A percentile compares a stretch with the other conserved stretches of the same genome.
Conservation (phyloP, 2,329 filamentous ascomycete species). For the Penicillium sp. region DNA sequence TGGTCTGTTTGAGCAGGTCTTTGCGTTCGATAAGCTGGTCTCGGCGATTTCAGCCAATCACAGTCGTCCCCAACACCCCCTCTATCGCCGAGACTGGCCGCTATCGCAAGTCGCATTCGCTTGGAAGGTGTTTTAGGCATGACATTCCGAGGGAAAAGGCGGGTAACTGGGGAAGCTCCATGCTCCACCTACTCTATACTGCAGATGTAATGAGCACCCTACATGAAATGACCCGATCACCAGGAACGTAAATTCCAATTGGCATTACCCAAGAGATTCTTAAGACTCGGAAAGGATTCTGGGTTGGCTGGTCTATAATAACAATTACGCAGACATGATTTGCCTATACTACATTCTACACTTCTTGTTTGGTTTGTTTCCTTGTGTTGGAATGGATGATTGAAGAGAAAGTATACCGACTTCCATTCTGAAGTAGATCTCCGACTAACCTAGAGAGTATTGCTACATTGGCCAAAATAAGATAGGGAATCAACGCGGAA, state of each 20-base stretch:
- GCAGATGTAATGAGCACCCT: slow-evolving; percentile 5
- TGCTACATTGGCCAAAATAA: slow-evolving; percentile 21
- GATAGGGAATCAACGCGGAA: slow-evolving; percentile 19
- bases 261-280: not conserved
- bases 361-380: not conserved
- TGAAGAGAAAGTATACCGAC: slow-evolving; percentile 9
- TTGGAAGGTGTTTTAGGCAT: slow-evolving; percentile 3
- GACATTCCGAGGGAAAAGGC: slow-evolving; percentile 9
- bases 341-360: too few relatives aligned
- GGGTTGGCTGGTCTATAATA: too few relatives aligned
- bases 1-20: not conserved
- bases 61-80: not conserved
- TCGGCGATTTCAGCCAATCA: slow-evolving; percentile 26
- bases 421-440: slow-evolving; percentile 17
- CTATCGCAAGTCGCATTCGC: slow-evolving; percentile 1
- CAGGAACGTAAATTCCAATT: not conserved
- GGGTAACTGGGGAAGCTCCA: not conserved
- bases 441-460: slow-evolving; percentile 16
- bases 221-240: too few relatives aligned
- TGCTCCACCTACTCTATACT: slow-evolving; percentile 1
- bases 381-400: too few relatives aligned
- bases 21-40: slow-evolving; percentile 21
- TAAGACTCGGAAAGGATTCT: too few relatives aligned
- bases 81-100: slow-evolving; percentile 21
- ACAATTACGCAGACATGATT: too few relatives aligned